phyloP scores from a whole-genome alignment of 495 filamentous ascomycete species.

The Evansstolkia leycettana region DNA sequence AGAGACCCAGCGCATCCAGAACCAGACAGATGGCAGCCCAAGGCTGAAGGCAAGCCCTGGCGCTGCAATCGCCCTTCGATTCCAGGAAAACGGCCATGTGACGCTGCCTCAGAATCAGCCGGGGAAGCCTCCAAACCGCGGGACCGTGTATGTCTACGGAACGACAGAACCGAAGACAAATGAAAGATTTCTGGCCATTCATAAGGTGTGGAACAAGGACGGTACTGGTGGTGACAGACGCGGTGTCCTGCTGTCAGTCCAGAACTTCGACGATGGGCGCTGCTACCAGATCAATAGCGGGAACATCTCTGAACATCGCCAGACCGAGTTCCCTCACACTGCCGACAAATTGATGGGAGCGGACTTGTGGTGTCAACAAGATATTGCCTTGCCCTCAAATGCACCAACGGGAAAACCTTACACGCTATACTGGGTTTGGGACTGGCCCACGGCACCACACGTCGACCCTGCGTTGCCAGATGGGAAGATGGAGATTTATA shows the following conservation, averaged over 20 bases:
- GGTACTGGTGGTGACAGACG: slow-evolving; percentile 66
- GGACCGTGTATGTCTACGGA: slow-evolving; percentile 72
- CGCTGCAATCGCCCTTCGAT: slow-evolving; percentile 57
- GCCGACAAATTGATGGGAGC: slow-evolving; percentile 31
- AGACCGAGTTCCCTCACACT: slow-evolving; percentile 33
- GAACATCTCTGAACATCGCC: slow-evolving; percentile 42
- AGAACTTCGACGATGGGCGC: slow-evolving; percentile 71
- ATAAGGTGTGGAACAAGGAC: slow-evolving; percentile 59
- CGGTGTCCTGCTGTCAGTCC: slow-evolving; percentile 57
- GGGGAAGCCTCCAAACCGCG: slow-evolving; percentile 55
- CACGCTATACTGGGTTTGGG: slow-evolving; percentile 88
- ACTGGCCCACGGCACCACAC: slow-evolving; percentile 55
- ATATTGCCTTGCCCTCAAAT: slow-evolving; percentile 55
- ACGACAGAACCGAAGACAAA: slow-evolving; percentile 50
- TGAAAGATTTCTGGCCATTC: slow-evolving; percentile 56
- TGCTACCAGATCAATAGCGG: slow-evolving; percentile 59
- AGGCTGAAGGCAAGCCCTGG: slow-evolving; percentile 56
- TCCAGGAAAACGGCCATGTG: slow-evolving; percentile 84
- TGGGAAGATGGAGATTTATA: slow-evolving; percentile 61
- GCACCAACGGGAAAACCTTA: slow-evolving; percentile 40
- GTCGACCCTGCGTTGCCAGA: slow-evolving; percentile 32
- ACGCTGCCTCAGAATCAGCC: slow-evolving; percentile 45
- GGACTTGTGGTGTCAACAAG: slow-evolving; percentile 64
- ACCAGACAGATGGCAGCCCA: slow-evolving; percentile 42
- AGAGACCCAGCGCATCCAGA: slow-evolving; percentile 35